Base-by-base conservation (phyloP, 352 stramenopile genomes). In the Pythium oligandrum region DNA sequence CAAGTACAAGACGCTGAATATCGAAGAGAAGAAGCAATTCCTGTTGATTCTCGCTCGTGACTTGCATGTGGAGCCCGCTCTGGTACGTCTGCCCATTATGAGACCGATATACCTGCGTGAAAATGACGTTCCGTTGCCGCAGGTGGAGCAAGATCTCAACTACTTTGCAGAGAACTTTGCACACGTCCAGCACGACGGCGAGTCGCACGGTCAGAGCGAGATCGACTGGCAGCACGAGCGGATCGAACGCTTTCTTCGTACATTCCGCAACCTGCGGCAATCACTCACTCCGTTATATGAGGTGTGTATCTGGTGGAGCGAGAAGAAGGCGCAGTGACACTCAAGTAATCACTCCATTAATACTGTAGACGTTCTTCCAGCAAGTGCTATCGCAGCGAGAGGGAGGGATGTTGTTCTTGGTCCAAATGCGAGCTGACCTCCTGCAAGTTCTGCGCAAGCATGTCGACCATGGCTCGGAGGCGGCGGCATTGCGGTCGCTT, bases 11-110 rank as follows among this genome's bases (percentile, higher is more conserved):
- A 64, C 56, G 47, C 76, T 88, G 48, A 54, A 90, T 51, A 85
- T 90, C 9, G 83, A 89, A 30, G 75, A 80, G 45, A 93, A 93
- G 70, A 84, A 86, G 60, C 61, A 87, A 31, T 93, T 93, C 40
- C 51, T 91, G 37, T 70, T 91, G 40, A 88, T 89, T 43, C 57
- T 93, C 31, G 80, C 83, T 8, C 71, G 78, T 30, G 80, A 93
- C 40, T 47, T 93, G 45, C 78, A 90, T 44, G 67, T 91, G 9
- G 78, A 93, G 55, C 68, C 68, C 8, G 43, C 61, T 0, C 30
- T 72, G 50, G 77, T 88, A 66, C n/a, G 52, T 45, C 38, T 42
- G 38, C 38, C 38, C 7, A 12, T 12, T 12, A 42, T 42, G 12
- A 12, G 7, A 12, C 7, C 38, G 48, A 59, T 38, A 11, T 32